These are phyloP conservation scores for Penicillium coprophilum DNA, from an alignment of 495 filamentous ascomycete species.

Conservation along the genomic window DNA sequence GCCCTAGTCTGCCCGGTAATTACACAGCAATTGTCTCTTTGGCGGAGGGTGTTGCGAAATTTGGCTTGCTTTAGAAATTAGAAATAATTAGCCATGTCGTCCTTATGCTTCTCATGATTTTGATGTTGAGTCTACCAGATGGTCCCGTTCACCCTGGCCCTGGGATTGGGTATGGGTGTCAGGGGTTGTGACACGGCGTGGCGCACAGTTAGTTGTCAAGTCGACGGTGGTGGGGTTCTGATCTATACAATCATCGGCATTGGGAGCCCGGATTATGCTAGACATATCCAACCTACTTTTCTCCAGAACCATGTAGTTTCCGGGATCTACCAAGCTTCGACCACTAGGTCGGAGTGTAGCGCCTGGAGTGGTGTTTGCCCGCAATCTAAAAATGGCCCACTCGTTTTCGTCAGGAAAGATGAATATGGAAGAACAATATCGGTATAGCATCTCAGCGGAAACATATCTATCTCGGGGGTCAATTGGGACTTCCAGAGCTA, in stretches of 20 bases:
- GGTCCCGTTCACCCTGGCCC: neutral
- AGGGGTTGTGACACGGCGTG: neutral
- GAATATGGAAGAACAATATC: neutral
- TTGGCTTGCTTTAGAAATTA: neutral
- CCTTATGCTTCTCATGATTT: neutral
- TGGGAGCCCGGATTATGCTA: no score
- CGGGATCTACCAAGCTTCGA: neutral
- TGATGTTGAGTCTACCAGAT: neutral
- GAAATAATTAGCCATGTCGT: neutral
- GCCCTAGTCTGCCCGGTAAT: neutral
- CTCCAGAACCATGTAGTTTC: neutral
- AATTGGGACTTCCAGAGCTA: no score
- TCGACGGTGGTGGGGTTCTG: neutral
- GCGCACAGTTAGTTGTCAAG: neutral
- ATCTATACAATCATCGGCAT: neutral
- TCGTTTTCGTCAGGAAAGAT: neutral
- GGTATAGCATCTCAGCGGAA: neutral
- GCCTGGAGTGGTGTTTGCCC: neutral
- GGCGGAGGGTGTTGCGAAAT: neutral
- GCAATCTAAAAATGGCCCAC: neutral
- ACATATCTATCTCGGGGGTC: no score
- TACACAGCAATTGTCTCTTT: neutral
- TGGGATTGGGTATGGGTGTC: neutral
- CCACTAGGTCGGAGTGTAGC: neutral
- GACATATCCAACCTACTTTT: neutral